phyloP scores from a whole-genome alignment of 2,329 filamentous ascomycete species.

The Basipetospora sp. region DNA sequence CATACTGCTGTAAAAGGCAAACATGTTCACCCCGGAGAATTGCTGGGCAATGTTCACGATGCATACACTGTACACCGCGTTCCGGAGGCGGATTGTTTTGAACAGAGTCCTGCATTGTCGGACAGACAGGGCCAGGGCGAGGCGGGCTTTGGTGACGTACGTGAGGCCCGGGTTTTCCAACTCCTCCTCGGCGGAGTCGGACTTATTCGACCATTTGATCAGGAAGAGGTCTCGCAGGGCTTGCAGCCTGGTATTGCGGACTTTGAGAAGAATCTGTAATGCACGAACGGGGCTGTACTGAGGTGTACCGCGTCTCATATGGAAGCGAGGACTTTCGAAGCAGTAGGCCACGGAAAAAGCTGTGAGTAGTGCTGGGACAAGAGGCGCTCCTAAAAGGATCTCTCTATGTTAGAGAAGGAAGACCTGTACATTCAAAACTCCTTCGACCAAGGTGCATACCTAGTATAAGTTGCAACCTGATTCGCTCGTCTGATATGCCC shows the following conservation, averaged over 20 bases:
- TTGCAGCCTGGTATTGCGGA: conserved; percentile 17
- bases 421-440: too few species aligned
- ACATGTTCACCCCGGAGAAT: conserved; percentile 21
- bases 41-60: conserved; percentile 20
- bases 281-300: conserved; percentile 9
- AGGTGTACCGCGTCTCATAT: conserved; percentile 14
- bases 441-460: too few species aligned
- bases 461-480: too few species aligned
- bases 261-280: neutral
- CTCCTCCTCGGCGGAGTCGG: neutral
- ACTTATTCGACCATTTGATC: conserved; percentile 10
- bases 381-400: conserved; percentile 22
- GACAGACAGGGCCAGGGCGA: too few species aligned
- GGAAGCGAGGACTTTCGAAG: conserved; percentile 13
- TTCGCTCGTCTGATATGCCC: too few species aligned
- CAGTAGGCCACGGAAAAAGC: conserved; percentile 17
- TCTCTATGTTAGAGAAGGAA: too few species aligned
- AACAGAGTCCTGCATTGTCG: too few species aligned
- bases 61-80: conserved; percentile 17
- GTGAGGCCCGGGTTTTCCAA: too few species aligned
- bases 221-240: conserved; percentile 27
- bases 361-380: conserved; percentile 21
- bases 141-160: too few species aligned
- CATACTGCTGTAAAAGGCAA: conserved; percentile 30
- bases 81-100: conserved; percentile 14